Evolutionary conservation across 257 asterid genomes (phyloP).

Genomic region (Solanum rostratum): DNA sequence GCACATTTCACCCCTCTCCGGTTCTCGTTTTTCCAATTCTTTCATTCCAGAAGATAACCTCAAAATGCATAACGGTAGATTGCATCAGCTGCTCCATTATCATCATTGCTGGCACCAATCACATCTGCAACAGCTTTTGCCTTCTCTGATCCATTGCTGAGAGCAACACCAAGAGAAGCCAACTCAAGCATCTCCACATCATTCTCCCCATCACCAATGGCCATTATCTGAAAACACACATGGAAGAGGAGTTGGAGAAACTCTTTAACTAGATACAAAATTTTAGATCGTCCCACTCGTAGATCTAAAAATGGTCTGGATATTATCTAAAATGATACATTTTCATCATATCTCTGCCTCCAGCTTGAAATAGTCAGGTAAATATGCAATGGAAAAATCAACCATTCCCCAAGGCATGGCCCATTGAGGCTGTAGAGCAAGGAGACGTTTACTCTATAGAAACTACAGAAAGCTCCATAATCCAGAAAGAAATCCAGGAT

Average conservation of each 20-base stretch:
- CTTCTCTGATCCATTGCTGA: slow-evolving; percentile 86
- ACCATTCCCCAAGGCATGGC: not conserved
- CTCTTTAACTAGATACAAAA: not conserved
- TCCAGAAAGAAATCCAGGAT: not conserved
- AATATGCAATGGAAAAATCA: not conserved
- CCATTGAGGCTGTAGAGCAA: not conserved
- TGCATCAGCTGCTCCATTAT: slow-evolving; percentile 97
- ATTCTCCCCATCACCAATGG: slow-evolving; percentile 97
- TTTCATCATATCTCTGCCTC: not conserved
- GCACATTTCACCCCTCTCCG: not conserved
- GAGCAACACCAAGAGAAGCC: slow-evolving; percentile 85
- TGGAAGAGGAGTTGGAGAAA: not conserved
- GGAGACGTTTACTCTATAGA: not conserved
- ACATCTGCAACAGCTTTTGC: slow-evolving; percentile 83
- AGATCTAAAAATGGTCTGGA: not conserved
- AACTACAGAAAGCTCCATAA: not conserved
- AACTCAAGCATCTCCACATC: slow-evolving; percentile 94
- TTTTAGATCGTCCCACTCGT: not conserved
- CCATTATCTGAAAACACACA: slow-evolving; percentile 56
- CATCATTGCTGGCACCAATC: slow-evolving; percentile 81
- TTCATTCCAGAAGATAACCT: slow-evolving; percentile 5
- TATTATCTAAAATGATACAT: not conserved
- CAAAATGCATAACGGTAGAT: slow-evolving; percentile 81
- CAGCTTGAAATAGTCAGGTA: not conserved
- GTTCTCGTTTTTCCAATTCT: not conserved